phyloP scores from a whole-genome alignment of 352 stramenopile genomes.

The Pythium sukuiense region DNA sequence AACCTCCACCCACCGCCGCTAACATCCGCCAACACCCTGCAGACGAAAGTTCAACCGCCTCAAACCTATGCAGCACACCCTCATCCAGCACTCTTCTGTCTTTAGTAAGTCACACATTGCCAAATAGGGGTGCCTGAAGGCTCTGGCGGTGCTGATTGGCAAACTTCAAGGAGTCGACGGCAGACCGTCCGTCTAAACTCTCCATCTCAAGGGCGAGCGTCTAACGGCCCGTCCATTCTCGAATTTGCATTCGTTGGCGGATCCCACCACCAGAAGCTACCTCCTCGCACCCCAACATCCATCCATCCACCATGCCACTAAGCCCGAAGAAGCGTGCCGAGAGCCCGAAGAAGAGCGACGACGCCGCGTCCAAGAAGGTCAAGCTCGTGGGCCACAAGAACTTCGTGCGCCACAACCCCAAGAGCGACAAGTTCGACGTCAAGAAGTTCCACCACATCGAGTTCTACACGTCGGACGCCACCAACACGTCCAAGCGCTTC shows the following conservation, averaged over 20 bases:
- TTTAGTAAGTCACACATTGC: constrained; percentile 1
- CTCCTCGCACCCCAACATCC: background rate
- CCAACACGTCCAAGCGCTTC: constrained; percentile 79
- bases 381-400: constrained; percentile 74
- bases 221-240: constrained; percentile 21
- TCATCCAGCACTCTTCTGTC: background rate
- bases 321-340: constrained; percentile 16
- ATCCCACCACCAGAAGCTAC: constrained; percentile 10
- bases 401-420: constrained; percentile 78
- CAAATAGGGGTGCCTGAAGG: constrained; percentile 7
- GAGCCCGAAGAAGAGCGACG: constrained; percentile 17
- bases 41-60: constrained; percentile 22
- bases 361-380: constrained; percentile 41
- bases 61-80: constrained; percentile 16
- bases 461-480: constrained; percentile 83
- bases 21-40: constrained; percentile 9
- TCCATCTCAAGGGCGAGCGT: background rate
- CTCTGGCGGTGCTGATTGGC: constrained; percentile 9
- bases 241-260: constrained; percentile 20
- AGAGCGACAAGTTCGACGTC: constrained; percentile 73
- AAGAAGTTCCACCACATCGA: constrained; percentile 86
- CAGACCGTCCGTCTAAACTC: background rate
- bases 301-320: constrained; percentile 9
- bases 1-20: constrained; percentile 17
- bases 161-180: constrained; percentile 21